These are phyloP conservation scores for Plasmodium gonderi DNA, from an alignment of 169 alveolate genomes.

Conservation along the genomic window DNA sequence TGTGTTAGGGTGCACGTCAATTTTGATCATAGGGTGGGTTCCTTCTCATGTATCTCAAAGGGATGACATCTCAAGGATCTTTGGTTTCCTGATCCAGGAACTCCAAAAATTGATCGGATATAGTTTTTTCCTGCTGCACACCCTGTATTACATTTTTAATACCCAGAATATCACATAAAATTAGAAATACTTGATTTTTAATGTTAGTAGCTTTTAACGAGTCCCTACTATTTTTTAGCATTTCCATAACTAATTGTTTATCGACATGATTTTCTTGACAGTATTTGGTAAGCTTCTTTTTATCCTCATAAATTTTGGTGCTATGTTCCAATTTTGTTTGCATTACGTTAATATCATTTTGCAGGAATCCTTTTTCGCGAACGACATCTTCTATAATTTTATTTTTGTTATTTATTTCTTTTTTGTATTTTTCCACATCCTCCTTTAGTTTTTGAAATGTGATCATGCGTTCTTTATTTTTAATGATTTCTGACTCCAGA, in stretches of 20 bases:
- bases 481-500: slow-evolving; percentile 30
- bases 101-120: slow-evolving; percentile 49
- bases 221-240: slow-evolving; percentile 40
- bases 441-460: background rate
- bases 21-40: too few species aligned
- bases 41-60: background rate
- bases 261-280: slow-evolving; percentile 31
- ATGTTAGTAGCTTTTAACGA: slow-evolving; percentile 13
- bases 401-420: slow-evolving; percentile 22
- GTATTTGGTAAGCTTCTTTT: slow-evolving; percentile 1
- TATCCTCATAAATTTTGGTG: slow-evolving; percentile 5
- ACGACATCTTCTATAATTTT: slow-evolving; percentile 23
- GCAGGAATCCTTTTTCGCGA: slow-evolving; percentile 5
- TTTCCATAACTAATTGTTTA: slow-evolving; percentile 23
- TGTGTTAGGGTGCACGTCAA: too few species aligned
- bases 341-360: background rate
- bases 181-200: slow-evolving; percentile 28
- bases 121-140: slow-evolving; percentile 19
- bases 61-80: background rate
- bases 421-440: slow-evolving; percentile 43
- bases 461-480: slow-evolving; percentile 14
- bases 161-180: slow-evolving; percentile 38
- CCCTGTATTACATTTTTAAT: slow-evolving; percentile 23
- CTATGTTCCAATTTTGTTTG: background rate
- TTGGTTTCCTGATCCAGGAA: slow-evolving; percentile 23